Conservation (phyloP, 2,329 filamentous ascomycete species). For the Paecilomyces sp. region DNA sequence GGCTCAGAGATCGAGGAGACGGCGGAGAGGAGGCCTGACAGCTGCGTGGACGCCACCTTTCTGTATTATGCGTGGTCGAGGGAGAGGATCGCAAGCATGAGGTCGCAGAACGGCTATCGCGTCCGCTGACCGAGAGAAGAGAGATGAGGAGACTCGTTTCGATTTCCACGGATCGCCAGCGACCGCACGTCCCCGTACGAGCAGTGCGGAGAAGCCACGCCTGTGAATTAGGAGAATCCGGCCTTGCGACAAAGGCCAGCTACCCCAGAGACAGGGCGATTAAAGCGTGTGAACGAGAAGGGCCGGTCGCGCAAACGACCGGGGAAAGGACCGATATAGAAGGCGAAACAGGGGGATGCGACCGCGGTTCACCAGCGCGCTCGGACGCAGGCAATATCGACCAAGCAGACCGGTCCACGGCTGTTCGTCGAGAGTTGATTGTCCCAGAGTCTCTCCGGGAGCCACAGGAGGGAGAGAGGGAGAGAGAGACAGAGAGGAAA, state of each 20-base stretch:
- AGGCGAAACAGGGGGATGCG: background rate
- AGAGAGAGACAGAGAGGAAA: background rate
- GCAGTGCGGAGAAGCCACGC: slow-evolving; percentile 12
- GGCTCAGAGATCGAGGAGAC: background rate
- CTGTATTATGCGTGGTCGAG: background rate
- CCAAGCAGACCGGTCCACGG: background rate
- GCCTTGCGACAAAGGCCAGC: background rate
- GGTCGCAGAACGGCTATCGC: slow-evolving; percentile 1
- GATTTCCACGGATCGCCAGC: slow-evolving; percentile 11
- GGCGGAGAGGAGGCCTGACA: slow-evolving; percentile 8
- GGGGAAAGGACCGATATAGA: background rate
- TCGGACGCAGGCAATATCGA: slow-evolving; percentile 1
- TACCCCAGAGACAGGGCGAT: background rate
- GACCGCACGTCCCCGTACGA: slow-evolving; percentile 15
- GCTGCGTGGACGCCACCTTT: background rate
- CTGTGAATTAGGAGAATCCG: background rate
- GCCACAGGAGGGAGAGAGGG: background rate
- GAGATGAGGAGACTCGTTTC: slow-evolving; percentile 2
- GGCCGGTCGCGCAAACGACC: background rate
- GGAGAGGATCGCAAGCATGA: slow-evolving; percentile 12
- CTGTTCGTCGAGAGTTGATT: background rate
- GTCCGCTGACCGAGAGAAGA: slow-evolving; percentile 15
- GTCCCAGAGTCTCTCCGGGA: background rate
- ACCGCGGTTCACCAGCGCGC: background rate
- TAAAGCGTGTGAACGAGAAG: background rate